These are phyloP conservation scores for Suillus paluster DNA, from an alignment of 768 basidiomycete genomes.

Conservation along the genomic window DNA sequence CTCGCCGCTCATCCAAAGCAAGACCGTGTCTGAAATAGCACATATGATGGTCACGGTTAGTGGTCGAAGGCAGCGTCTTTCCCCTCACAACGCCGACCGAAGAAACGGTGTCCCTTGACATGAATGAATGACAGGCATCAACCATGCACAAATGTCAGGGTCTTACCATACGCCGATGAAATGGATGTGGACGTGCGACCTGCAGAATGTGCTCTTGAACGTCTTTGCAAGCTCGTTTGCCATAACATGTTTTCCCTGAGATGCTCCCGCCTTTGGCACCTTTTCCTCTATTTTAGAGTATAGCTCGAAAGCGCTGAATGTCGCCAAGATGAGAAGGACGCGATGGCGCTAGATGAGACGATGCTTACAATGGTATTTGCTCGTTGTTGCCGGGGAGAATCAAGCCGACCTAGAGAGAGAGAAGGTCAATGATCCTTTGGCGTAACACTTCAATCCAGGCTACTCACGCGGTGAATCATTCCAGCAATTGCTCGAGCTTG, in stretches of 20 bases:
- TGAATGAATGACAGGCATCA: background rate
- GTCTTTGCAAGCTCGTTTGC: constrained; percentile 16
- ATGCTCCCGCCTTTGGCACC: background rate
- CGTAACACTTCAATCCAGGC: constrained; percentile 1
- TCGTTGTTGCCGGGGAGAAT: constrained; percentile 36
- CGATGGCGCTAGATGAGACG: background rate
- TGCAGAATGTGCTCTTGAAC: constrained; percentile 35
- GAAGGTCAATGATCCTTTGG: background rate
- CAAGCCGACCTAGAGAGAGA: constrained; percentile 34
- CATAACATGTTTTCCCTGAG: background rate
- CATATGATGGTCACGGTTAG: constrained; percentile 23
- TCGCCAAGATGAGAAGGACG: background rate
- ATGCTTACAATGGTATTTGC: constrained; percentile 39
- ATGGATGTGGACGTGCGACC: constrained; percentile 29
- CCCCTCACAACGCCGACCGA: constrained; percentile 32
- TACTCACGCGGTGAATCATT: constrained; percentile 40
- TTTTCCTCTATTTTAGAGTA: constrained; percentile 20
- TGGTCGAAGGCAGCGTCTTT: constrained; percentile 20
- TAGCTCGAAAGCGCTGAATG: constrained; percentile 34
- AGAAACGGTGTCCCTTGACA: constrained; percentile 39
- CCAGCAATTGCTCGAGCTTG: constrained; percentile 42
- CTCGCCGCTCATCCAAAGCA: constrained; percentile 39
- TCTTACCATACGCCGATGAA: constrained; percentile 40
- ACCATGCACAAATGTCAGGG: background rate
- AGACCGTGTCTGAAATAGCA: constrained; percentile 41